Evolutionary conservation across 2,329 filamentous ascomycete species (phyloP).

Genomic region (Pseudogymnoascus sp.): DNA sequence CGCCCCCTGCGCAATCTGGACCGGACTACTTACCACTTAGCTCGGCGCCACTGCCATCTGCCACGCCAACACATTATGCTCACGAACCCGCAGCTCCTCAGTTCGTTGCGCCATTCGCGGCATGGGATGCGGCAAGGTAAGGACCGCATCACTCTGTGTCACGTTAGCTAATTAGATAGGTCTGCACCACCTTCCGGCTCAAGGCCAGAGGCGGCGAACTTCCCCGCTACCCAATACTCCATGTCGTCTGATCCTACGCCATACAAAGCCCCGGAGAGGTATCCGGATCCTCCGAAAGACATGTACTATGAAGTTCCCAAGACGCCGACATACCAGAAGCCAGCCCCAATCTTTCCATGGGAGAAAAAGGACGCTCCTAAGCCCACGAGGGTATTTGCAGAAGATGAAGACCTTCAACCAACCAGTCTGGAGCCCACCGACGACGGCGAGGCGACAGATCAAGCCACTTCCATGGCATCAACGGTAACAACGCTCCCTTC

Average conservation of each 20-base stretch:
- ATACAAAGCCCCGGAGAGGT: conserved; percentile 68
- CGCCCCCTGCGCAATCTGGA: conserved; percentile 10
- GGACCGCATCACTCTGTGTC: conserved; percentile 29
- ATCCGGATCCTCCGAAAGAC: conserved; percentile 74
- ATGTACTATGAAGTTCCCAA: conserved; percentile 84
- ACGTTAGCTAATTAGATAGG: conserved; percentile 20
- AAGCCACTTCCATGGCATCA: conserved; percentile 40
- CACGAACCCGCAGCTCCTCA: neutral
- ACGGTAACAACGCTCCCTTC: conserved; percentile 39
- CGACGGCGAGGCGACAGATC: conserved; percentile 11
- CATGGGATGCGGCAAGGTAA: conserved; percentile 43
- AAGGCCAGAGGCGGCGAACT: conserved; percentile 75
- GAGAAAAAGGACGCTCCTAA: conserved; percentile 55
- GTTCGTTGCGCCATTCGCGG: conserved; percentile 18
- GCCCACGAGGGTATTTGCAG: conserved; percentile 56
- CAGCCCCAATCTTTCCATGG: conserved; percentile 82
- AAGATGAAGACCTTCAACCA: conserved; percentile 36
- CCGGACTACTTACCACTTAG: neutral
- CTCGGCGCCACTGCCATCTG: neutral
- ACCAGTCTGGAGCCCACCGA: neutral
- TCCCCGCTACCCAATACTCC: conserved; percentile 68
- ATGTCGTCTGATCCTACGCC: conserved; percentile 71
- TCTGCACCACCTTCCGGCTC: conserved; percentile 54
- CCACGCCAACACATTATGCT: neutral
- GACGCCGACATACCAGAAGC: conserved; percentile 48